Conservation (phyloP, 1,139 yeast genomes). For the Meyerozyma carpophila region DNA sequence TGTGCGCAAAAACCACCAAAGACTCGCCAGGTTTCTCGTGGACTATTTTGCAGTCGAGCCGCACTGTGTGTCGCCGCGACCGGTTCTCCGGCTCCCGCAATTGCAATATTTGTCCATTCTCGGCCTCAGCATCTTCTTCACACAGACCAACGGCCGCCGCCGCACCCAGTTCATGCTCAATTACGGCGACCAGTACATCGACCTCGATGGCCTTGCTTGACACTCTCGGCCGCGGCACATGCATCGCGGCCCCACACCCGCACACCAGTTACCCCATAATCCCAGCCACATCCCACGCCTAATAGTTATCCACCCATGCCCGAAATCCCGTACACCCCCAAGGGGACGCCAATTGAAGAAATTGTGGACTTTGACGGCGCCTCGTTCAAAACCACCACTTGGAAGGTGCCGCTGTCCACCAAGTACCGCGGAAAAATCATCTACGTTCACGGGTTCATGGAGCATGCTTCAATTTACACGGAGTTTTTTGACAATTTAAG, state of each 20-base stretch:
- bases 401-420: slow-evolving; percentile 33
- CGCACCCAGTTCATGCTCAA: not conserved
- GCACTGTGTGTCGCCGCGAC: slow-evolving; percentile 1
- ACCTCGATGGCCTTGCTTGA: not conserved
- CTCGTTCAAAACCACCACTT: slow-evolving; percentile 34
- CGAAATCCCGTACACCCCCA: slow-evolving; percentile 31
- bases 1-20: not conserved
- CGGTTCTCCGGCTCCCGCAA: not conserved
- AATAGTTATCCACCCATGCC: not conserved
- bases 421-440: slow-evolving; percentile 51
- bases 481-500: slow-evolving; percentile 57
- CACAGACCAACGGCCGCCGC: not conserved
- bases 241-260: not conserved
- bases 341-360: slow-evolving; percentile 24
- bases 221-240: not conserved
- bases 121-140: not conserved
- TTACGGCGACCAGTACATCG: slow-evolving; percentile 1
- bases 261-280: not conserved
- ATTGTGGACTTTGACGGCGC: slow-evolving; percentile 30
- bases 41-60: not conserved
- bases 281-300: not conserved
- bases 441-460: slow-evolving; percentile 80
- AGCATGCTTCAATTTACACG: slow-evolving; percentile 50
- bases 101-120: not conserved
- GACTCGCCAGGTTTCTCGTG: not conserved